A percentile compares a stretch with the other conserved stretches of the same genome.
phyloP scores from a whole-genome alignment of 345 rosid genomes.

The Eucalyptus cloeziana region DNA sequence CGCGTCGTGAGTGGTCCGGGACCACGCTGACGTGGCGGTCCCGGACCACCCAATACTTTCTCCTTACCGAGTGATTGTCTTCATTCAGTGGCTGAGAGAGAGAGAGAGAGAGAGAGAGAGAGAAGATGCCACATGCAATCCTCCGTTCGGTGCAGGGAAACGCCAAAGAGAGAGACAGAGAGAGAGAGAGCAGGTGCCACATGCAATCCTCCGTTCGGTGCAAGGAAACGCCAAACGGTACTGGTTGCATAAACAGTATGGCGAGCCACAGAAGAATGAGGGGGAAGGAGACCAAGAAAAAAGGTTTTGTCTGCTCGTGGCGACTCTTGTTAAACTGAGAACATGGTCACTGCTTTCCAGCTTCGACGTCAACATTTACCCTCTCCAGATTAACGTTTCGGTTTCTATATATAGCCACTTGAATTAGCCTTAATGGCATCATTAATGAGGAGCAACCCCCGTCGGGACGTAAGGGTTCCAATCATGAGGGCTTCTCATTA shows the following conservation, averaged over 20 bases:
- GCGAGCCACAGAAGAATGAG: background rate
- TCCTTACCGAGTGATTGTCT: background rate
- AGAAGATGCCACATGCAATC: background rate
- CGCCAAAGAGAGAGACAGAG: background rate
- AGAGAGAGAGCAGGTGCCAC: background rate
- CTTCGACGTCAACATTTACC: background rate
- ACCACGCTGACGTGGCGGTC: too few relatives aligned
- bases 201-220: background rate
- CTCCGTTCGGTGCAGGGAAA: background rate
- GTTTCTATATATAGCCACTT: background rate
- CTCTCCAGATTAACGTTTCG: background rate
- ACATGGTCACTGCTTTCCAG: background rate
- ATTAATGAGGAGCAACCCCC: background rate
- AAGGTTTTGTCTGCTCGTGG: background rate
- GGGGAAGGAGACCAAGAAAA: background rate
- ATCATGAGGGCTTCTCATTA: background rate
- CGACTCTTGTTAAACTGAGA: background rate
- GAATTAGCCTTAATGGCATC: background rate
- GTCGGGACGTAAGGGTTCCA: background rate
- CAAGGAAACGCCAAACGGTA: background rate
- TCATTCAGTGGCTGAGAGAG: too few relatives aligned
- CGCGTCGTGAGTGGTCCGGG: too few relatives aligned
- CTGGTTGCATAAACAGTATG: background rate
- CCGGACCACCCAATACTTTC: too few relatives aligned
- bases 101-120: background rate